Percentiles rank a stretch among this genome's conserved stretches.
Conservation (phyloP, 2,329 filamentous ascomycete species). For the Trichoderma guizhouense region DNA sequence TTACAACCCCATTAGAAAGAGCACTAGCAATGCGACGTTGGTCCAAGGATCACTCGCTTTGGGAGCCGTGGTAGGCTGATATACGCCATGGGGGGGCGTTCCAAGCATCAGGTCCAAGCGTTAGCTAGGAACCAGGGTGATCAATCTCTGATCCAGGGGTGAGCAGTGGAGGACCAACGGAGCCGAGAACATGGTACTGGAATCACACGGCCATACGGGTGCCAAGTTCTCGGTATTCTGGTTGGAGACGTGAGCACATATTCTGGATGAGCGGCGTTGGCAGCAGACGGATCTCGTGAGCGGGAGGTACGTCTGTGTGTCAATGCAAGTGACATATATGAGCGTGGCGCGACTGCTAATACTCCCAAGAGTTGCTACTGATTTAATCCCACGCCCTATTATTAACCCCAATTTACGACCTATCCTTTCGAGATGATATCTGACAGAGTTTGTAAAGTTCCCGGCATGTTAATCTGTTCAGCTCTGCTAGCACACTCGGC, state of each 20-base stretch:
- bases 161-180: not conserved
- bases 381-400: not conserved
- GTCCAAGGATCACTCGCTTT: not conserved
- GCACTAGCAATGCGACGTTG: not conserved
- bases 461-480: not conserved
- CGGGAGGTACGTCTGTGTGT: not conserved
- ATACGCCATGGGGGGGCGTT: not conserved
- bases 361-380: not conserved
- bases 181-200: constrained; percentile 12
- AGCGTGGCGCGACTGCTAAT: not conserved
- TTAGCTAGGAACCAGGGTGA: not conserved
- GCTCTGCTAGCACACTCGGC: not conserved
- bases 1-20: not conserved
- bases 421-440: not conserved
- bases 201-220: not conserved
- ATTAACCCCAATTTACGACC: not conserved
- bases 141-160: constrained; percentile 3
- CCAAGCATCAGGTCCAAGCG: not conserved
- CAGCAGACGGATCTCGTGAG: not conserved
- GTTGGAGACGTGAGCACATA: not conserved
- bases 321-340: not conserved
- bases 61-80: not conserved
- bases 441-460: constrained; percentile 1
- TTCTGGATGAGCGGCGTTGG: not conserved
- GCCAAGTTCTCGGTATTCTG: not conserved